Evolutionary conservation across 805 yeast genomes (phyloP).

Genomic region (Sugiyamaella lignohabitans): DNA sequence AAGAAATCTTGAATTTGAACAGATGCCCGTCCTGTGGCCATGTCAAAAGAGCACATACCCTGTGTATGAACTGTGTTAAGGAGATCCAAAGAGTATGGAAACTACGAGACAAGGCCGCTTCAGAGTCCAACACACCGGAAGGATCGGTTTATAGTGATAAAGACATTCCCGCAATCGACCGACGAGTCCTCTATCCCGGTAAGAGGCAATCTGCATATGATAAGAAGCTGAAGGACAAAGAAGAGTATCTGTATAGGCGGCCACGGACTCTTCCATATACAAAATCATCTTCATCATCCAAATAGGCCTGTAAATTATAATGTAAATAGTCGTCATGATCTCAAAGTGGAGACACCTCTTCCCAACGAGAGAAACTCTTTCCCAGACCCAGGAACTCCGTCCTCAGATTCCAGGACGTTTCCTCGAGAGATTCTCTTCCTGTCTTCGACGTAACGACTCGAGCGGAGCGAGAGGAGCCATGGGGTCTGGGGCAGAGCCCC

Average conservation of each 20-base stretch:
- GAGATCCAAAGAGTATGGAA: constrained; percentile 76
- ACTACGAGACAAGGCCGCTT: constrained; percentile 21
- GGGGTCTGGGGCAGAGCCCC: no score
- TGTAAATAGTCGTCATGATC: no score
- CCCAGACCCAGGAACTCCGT: no score
- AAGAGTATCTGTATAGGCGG: constrained; percentile 50
- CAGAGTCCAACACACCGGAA: constrained; percentile 7
- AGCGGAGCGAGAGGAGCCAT: no score
- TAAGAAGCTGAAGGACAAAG: constrained; percentile 44
- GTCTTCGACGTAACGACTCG: no score
- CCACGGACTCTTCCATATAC: constrained; percentile 45
- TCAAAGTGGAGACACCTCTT: no score
- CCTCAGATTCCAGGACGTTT: no score
- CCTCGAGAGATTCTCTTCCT: no score
- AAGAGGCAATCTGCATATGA: constrained; percentile 43
- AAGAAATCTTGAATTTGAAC: constrained; percentile 67
- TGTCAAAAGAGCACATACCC: constrained; percentile 78
- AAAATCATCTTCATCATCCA: constrained; percentile 27
- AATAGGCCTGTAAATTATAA: constrained; percentile 6
- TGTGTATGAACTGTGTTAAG: constrained; percentile 88
- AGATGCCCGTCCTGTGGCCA: constrained; percentile 96
- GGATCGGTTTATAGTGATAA: constrained; percentile 27
- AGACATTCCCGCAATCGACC: constrained; percentile 49
- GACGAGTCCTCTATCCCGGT: constrained; percentile 66
- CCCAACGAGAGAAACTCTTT: no score